These are phyloP conservation scores for Antonospora locustae DNA, from an alignment of 371 early-diverging fungal genomes.

Conservation along the genomic window DNA sequence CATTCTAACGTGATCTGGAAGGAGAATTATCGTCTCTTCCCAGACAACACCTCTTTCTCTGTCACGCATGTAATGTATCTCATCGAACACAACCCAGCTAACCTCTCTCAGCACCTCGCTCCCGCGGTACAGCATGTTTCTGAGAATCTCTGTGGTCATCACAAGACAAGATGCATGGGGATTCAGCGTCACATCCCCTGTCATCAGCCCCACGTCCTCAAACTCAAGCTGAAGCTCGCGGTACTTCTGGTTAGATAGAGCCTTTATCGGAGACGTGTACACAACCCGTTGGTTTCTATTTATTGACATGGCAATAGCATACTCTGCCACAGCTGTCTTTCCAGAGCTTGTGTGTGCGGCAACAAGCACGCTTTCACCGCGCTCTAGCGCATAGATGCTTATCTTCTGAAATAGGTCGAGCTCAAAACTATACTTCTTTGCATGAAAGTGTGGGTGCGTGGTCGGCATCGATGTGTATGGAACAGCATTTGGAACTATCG, in stretches of 20 bases:
- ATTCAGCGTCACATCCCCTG: slow-evolving; percentile 97
- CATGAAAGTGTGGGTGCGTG: slow-evolving; percentile 38
- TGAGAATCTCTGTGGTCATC: slow-evolving; percentile 98
- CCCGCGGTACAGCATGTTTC: slow-evolving; percentile 94
- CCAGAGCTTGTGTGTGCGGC: slow-evolving; percentile 97
- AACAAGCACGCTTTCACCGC: slow-evolving; percentile 86
- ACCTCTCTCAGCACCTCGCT: slow-evolving; percentile 93
- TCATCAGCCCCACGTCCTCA: slow-evolving; percentile 93
- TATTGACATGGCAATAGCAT: slow-evolving; percentile 85
- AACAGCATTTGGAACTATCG: slow-evolving; percentile 42
- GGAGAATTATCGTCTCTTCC: slow-evolving; percentile 95
- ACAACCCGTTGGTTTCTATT: slow-evolving; percentile 85
- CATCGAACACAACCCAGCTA: slow-evolving; percentile 96
- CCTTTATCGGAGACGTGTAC: slow-evolving; percentile 97
- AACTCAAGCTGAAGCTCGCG: slow-evolving; percentile 88
- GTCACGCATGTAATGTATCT: slow-evolving; percentile 95
- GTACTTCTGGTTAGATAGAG: slow-evolving; percentile 96
- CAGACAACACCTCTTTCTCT: slow-evolving; percentile 89
- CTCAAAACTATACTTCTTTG: slow-evolving; percentile 73
- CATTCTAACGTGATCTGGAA: slow-evolving; percentile 68
- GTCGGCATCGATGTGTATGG: slow-evolving; percentile 22
- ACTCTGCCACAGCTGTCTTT: slow-evolving; percentile 98
- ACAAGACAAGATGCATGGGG: slow-evolving; percentile 86
- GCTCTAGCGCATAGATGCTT: slow-evolving; percentile 72
- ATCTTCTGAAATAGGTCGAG: slow-evolving; percentile 93